Evolutionary conservation across 768 basidiomycete genomes (phyloP).

Genomic region (Mycena maculata): DNA sequence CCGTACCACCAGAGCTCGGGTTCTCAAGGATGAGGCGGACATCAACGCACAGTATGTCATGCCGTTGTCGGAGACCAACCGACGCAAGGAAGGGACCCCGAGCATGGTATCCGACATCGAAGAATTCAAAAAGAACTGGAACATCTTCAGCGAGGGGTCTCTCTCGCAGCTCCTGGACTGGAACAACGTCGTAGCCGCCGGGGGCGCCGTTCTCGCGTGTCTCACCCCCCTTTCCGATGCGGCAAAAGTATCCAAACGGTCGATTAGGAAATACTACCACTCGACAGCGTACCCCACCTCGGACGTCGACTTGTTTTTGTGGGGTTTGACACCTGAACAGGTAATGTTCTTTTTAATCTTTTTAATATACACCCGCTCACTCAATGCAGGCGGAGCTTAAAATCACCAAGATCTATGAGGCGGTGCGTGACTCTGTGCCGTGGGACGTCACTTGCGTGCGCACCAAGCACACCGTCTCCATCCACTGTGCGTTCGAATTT

Average conservation of each 20-base stretch:
- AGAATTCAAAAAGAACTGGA: constrained; percentile 73
- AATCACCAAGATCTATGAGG: constrained; percentile 69
- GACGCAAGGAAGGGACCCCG: constrained; percentile 62
- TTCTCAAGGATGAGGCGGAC: constrained; percentile 58
- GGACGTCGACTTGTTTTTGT: constrained; percentile 73
- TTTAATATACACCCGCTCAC: neutral
- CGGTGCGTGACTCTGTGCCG: constrained; percentile 72
- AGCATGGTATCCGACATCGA: constrained; percentile 62
- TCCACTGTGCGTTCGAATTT: constrained; percentile 59
- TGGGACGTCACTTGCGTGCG: constrained; percentile 78
- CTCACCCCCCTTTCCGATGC: constrained; percentile 61
- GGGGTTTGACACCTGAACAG: constrained; percentile 67
- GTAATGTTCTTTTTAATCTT: constrained; percentile 43
- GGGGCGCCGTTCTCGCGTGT: constrained; percentile 70
- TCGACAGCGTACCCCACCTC: constrained; percentile 66
- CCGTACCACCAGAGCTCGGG: constrained; percentile 62
- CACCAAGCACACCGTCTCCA: constrained; percentile 73
- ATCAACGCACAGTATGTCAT: constrained; percentile 63
- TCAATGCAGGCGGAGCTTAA: constrained; percentile 64
- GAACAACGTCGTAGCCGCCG: constrained; percentile 73
- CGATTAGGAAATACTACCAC: constrained; percentile 70
- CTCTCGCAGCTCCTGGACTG: constrained; percentile 69
- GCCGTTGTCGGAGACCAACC: constrained; percentile 56
- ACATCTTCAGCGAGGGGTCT: constrained; percentile 71
- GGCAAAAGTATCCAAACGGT: constrained; percentile 63